These are phyloP conservation scores for Colletotrichum plurivorum DNA, from an alignment of 2,329 filamentous ascomycete genomes.

Conservation along the genomic window DNA sequence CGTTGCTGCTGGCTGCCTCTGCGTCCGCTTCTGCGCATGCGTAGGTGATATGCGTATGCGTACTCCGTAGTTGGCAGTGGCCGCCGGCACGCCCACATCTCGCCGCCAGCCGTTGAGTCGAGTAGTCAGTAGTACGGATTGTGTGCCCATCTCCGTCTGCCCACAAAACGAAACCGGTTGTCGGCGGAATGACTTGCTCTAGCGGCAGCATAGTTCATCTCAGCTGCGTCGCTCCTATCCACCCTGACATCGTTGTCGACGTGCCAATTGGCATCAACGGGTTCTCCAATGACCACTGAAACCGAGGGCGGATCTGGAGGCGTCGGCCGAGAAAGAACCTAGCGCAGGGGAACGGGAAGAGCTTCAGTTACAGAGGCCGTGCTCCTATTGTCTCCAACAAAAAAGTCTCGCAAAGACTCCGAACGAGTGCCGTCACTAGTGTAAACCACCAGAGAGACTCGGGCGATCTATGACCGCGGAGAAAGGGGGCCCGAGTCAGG, in stretches of 20 bases:
- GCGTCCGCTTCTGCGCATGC: background rate
- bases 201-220: slow-evolving; percentile 12
- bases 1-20: too few relatives aligned
- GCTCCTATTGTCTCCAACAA: background rate
- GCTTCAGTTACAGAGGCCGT: background rate
- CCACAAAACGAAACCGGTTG: slow-evolving; percentile 15
- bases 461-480: slow-evolving; percentile 14
- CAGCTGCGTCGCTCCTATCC: slow-evolving; percentile 18
- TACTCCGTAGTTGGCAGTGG: background rate
- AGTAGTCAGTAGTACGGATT: too few relatives aligned
- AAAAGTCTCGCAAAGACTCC: slow-evolving; percentile 24
- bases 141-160: background rate
- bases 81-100: background rate
- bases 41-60: background rate
- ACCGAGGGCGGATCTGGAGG: slow-evolving; percentile 3
- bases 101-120: slow-evolving; percentile 7
- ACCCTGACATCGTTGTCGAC: slow-evolving; percentile 18
- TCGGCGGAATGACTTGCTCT: slow-evolving; percentile 26
- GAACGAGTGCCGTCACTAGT: slow-evolving; percentile 16
- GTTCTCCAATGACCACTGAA: background rate
- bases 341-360: slow-evolving; percentile 20
- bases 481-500: slow-evolving; percentile 29
- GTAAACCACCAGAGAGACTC: slow-evolving; percentile 2
- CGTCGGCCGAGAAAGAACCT: slow-evolving; percentile 27
- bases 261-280: slow-evolving; percentile 13